Evolutionary conservation across 805 yeast species (phyloP), one percentile per base, ranked within the genome.

Genomic region (Starmerella cellae): DNA sequence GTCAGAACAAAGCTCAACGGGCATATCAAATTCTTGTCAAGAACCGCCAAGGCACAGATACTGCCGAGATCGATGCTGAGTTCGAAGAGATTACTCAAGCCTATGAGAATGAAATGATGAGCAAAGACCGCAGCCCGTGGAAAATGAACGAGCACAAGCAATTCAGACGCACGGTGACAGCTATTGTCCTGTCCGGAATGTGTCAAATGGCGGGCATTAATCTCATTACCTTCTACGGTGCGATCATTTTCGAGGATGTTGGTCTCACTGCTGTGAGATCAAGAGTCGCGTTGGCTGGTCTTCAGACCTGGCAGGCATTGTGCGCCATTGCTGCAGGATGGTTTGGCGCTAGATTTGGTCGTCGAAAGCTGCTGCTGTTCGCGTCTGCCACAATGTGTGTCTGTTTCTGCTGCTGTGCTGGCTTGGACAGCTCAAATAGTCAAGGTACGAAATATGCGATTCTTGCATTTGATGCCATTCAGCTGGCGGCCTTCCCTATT

Each of bases 221-320:
- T 51, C 64, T 74, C 43, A 72, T 74, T 38, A 67, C 74, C 1
- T 74, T 72, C 54, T 74, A 73, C 49, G 76, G 78, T 1, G 74
- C 75, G 14, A 61, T 70, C 55, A 71, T 74, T 43, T 73, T 70
- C 49, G 68, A 66, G 46, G 42, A 43, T 31, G 65, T 66, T 44
- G 48, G 48, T 18, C 62, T 72, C 62, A 35, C 60, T 6, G 59
- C 71, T 2, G 53, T 65, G 29, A 54, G 59, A 26, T 60, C 74
- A 4, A 59, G 64, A 42, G 56, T 69, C 14, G 56, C 70, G 37
- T 70, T 71, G 38, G 75, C 69, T 2, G 56, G 59, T 27, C 52
- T 57, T 21, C 65, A 73, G 42, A 64, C 68, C 3, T 69, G 66
- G 51, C 71, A 57, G 31, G 47, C 49, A 6, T 16, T 52, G 6